These are phyloP conservation scores for Monascus purpureus DNA, from an alignment of 495 filamentous ascomycete genomes.

Conservation along the genomic window DNA sequence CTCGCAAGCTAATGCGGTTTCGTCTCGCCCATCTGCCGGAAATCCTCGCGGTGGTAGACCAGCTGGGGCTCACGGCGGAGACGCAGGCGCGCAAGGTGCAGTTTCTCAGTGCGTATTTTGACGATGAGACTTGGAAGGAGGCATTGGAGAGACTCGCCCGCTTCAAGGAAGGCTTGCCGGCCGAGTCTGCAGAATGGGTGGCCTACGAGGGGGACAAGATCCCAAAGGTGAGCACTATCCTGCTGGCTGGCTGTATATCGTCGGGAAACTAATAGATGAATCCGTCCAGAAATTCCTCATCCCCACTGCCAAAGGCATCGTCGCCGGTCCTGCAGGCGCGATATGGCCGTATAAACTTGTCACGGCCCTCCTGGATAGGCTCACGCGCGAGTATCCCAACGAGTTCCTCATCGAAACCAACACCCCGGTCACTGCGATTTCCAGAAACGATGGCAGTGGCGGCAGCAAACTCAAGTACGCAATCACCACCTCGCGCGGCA, in stretches of 20 bases:
- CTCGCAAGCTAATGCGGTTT: conserved; percentile 15
- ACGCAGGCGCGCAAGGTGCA: conserved; percentile 17
- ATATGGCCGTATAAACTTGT: conserved; percentile 78
- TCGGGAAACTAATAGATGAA: no score
- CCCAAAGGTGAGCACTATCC: no score
- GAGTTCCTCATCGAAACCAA: conserved; percentile 60
- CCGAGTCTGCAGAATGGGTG: conserved; percentile 17
- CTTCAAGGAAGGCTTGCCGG: conserved; percentile 17
- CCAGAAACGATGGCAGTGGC: conserved; percentile 3
- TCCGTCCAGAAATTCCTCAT: neutral
- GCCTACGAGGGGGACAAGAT: conserved; percentile 12
- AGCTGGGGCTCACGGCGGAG: conserved; percentile 13
- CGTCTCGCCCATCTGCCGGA: conserved; percentile 19
- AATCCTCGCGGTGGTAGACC: conserved; percentile 15
- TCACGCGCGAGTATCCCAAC: conserved; percentile 24
- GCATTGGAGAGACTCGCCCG: conserved; percentile 10
- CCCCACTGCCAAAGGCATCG: conserved; percentile 21
- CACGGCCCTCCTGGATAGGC: conserved; percentile 43
- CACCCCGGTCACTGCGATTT: conserved; percentile 45
- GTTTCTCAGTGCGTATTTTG: conserved; percentile 19
- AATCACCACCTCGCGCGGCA: conserved; percentile 50
- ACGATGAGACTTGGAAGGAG: conserved; percentile 11
- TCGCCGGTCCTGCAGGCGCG: conserved; percentile 30
- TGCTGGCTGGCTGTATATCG: no score
- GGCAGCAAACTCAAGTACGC: conserved; percentile 9